A percentile compares a stretch with the other conserved stretches of the same genome.
These are phyloP conservation scores for Cadophora sp. DNA, from an alignment of 2,329 filamentous ascomycete genomes.

Conservation along the genomic window DNA sequence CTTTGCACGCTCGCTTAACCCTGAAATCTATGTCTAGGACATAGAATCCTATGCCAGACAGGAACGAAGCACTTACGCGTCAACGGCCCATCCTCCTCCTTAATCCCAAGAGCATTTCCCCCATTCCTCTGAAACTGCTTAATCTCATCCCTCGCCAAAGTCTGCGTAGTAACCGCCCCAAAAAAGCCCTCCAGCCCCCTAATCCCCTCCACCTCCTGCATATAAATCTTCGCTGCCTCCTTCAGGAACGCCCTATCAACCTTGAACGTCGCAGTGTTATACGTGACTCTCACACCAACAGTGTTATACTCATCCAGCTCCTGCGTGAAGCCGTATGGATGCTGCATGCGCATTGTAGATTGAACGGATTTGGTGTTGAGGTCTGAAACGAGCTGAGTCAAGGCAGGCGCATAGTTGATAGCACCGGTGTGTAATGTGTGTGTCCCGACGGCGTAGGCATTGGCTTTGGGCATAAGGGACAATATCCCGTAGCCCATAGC, in stretches of 20 bases:
- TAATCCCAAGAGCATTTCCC: conserved; percentile 36
- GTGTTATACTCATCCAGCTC: background rate
- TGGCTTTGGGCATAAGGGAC: background rate
- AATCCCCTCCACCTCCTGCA: conserved; percentile 22
- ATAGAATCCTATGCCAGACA: too few species aligned
- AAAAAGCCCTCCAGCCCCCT: conserved; percentile 19
- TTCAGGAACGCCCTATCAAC: conserved; percentile 21
- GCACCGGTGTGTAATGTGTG: background rate
- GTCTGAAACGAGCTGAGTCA: background rate
- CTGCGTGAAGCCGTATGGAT: background rate
- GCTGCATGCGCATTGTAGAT: background rate
- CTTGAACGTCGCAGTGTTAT: conserved; percentile 28
- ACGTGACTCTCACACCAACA: conserved; percentile 10
- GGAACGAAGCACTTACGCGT: conserved; percentile 13
- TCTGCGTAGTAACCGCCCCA: conserved; percentile 23
- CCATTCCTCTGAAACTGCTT: conserved; percentile 36
- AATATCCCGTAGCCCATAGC: background rate
- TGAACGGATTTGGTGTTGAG: background rate
- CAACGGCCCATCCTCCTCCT: conserved; percentile 25
- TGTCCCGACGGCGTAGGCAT: background rate
- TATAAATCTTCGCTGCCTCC: conserved; percentile 25
- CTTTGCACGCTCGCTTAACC: background rate
- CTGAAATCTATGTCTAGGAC: too few species aligned
- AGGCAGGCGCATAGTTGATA: background rate
- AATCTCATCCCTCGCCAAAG: conserved; percentile 24